Conservation (phyloP, 75 land plant species). For the Selaginella tamariscina region DNA sequence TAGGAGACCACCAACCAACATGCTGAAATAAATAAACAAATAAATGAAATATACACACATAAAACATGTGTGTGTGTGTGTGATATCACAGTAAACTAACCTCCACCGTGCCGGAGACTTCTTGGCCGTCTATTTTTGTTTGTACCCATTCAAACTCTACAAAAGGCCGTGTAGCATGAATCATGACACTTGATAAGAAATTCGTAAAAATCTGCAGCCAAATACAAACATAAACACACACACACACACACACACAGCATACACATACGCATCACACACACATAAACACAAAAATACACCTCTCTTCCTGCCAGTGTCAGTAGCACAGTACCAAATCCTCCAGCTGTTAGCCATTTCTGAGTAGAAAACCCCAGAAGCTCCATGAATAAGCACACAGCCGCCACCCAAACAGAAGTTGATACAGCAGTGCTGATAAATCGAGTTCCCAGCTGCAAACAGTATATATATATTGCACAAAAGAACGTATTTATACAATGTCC, state of each 20-base stretch:
- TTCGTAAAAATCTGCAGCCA: constrained; percentile 93
- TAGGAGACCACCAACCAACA: constrained; percentile 99
- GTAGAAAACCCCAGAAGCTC: constrained; percentile 89
- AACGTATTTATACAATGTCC: background rate
- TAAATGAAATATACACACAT: background rate
- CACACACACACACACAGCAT: too few species aligned
- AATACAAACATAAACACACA: too few species aligned
- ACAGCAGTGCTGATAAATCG: constrained; percentile 80
- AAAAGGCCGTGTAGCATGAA: constrained; percentile 94
- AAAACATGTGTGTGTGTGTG: background rate
- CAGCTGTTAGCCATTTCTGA: constrained; percentile 89
- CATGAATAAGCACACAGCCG: constrained; percentile 87
- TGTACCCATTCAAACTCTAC: constrained; percentile 92
- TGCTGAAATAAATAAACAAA: constrained; percentile 39
- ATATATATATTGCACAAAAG: background rate
- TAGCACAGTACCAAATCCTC: constrained; percentile 91
- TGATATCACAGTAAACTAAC: too few species aligned
- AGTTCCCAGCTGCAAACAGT: constrained; percentile 57
- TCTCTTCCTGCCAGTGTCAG: constrained; percentile 96
- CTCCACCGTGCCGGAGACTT: constrained; percentile 98
- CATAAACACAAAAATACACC: constrained; percentile 26
- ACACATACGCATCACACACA: background rate
- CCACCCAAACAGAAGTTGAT: constrained; percentile 81
- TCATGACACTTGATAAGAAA: constrained; percentile 86
- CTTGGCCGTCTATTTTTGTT: constrained; percentile 91